Evolutionary conservation across 2,329 filamentous ascomycete species (phyloP).

Genomic region (Microthyrium microscopicum): DNA sequence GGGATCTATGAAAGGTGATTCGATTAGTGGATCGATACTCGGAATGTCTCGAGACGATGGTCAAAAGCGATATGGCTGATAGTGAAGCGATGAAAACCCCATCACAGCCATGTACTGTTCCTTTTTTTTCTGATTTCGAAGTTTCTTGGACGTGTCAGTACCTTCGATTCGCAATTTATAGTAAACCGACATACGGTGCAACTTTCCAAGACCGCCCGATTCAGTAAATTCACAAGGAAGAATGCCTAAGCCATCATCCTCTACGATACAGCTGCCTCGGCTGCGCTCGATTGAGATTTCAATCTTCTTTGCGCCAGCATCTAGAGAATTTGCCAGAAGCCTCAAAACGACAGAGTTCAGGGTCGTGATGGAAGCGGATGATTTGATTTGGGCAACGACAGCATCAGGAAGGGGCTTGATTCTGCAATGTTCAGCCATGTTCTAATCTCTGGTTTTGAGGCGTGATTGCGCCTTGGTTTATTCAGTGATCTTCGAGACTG

Average conservation of each 20-base stretch:
- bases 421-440: conserved; percentile 20
- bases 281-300: conserved; percentile 56
- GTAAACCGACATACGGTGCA: conserved; percentile 42
- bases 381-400: conserved; percentile 65
- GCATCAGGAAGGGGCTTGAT: conserved; percentile 51
- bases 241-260: conserved; percentile 77
- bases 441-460: no score
- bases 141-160: conserved; percentile 42
- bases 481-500: no score
- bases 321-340: conserved; percentile 68
- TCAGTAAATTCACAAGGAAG: conserved; percentile 52
- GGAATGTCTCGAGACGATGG: conserved; percentile 55
- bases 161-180: background rate
- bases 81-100: conserved; percentile 68
- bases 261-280: conserved; percentile 59
- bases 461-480: no score
- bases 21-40: conserved; percentile 44
- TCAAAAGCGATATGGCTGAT: conserved; percentile 57
- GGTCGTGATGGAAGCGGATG: conserved; percentile 62
- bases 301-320: conserved; percentile 56
- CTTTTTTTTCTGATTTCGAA: conserved; percentile 41
- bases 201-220: conserved; percentile 53
- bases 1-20: conserved; percentile 54
- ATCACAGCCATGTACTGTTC: conserved; percentile 41
- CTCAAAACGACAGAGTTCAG: conserved; percentile 55